Evolutionary conservation across 2,329 filamentous ascomycete genomes (phyloP), one percentile per base, ranked within the genome.

Genomic region (Ambrosiella cleistominuta): DNA sequence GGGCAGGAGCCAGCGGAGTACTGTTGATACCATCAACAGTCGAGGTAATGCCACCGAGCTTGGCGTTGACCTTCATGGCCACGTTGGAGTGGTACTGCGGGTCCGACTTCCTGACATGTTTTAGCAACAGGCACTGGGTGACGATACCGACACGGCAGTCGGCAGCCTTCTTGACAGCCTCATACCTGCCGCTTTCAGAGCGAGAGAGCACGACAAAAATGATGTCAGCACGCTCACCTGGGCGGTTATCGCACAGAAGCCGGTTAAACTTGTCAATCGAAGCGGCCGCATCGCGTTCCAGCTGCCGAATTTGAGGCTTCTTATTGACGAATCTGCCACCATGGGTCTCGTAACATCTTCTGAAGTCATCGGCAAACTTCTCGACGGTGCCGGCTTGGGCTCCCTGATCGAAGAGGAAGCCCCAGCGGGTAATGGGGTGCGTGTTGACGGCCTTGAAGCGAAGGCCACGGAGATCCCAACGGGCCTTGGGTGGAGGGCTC

Each of bases 31-130:
- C 77, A 0, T 66, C 55, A 17, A 60, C 60, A 15, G 38, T 44
- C 56, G 72, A 82, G 0, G 88, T 96, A 0, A 80, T 78, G 5
- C 93, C 93, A 12, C 93, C 93, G 1, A 98, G 78, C 73, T 98
- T 98, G 2, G 88, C 86, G 65, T 98, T 97, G 63, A 98, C 82
- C 73, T 98, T 98, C 88, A 98, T 93, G 62, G 82, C 79, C 0
- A 98, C 88, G 62, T 98, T 98, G 0, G 87, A 93, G 65, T 87
- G 85, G 70, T 97, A 97, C 65, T 98, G 93, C 0, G 77, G 77
- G 19, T 85, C 80, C 17, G 9, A n/a, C 36, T 35, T 50, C 15
- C 7, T 7, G 13, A 44, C 44, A 13, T 79, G 80, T 67, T 84
- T 85, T 0, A 91, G 86, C 60, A 94, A 85, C 0, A 72, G 71